Evolutionary conservation across 2,329 filamentous ascomycete genomes (phyloP), one percentile per base, ranked within the genome.

Genomic region (Penicillium sp.): DNA sequence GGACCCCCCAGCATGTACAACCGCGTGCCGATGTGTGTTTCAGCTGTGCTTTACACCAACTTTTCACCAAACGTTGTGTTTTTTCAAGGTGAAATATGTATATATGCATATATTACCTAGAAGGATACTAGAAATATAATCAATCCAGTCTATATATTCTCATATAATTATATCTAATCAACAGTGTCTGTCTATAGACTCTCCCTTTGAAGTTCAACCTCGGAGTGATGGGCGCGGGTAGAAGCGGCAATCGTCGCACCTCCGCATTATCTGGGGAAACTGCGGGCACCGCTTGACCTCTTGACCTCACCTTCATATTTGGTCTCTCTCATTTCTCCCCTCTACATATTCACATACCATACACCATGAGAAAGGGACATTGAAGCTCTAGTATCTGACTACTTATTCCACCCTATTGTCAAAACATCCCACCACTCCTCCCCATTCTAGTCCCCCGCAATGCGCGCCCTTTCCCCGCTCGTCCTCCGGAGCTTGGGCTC

Each of bases 161-260:
- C n/a, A n/a, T n/a, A n/a, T n/a, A n/a, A n/a, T n/a, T n/a, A n/a
- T n/a, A 23, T 45, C n/a, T 21, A 13, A 29, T 21, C 23, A 9
- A 18, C 36, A 2, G 43, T 21, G 16, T 21, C 29, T 23, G 13
- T 16, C 21, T 24, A 16, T n/a, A n/a, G n/a, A 48, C 13, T 19
- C 16, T 34, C 36, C 21, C 26, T 24, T 31, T 9, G 11, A n/a
- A 33, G 24, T 28, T 37, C n/a, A 29, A 37, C 8, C 5, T 24
- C 19, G 53, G 54, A 54, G 59, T 62, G 58, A 52, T 52, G 51
- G 29, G 55, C 57, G 64, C 74, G 73, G 78, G 71, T 80, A 72
- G 58, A 67, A 53, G 62, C 80, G 80, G 79, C 71, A 81, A 77
- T 52, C 65, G 29, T 68, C 79, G 78, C 70, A 63, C 40, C 69